Evolutionary conservation across 2,329 filamentous ascomycete species (phyloP), one percentile per base, ranked within the genome.

Genomic region (Trichoderma koningii): DNA sequence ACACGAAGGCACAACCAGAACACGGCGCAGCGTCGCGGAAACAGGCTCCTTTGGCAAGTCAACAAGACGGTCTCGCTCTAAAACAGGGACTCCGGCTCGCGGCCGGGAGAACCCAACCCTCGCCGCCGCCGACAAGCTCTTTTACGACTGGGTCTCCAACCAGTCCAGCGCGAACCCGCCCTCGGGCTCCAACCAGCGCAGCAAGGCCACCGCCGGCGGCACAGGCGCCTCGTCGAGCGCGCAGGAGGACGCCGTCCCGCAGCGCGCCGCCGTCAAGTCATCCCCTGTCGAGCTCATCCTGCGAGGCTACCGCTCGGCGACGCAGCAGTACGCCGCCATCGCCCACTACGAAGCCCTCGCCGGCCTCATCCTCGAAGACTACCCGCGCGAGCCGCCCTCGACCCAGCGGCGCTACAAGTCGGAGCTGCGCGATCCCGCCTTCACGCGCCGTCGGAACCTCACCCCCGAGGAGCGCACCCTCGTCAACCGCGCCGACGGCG

Each of bases 301-400:
- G 17, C 91, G 93, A 70, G 94, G 94, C 34, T 97, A 93, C 77
- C 80, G 82, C 63, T 84, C 83, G 17, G 75, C 81, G 1, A 76
- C 86, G 76, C 80, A 88, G 77, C 83, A 92, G 81, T 97, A 95
- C 84, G 92, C 93, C 30, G 93, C 93, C 41, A 89, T 98, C 71
- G 88, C 90, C 70, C 91, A 92, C 78, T 98, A 90, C 79, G 94
- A 97, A 80, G 86, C 89, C 66, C 87, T 96, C 48, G 94, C 91
- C 7, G 93, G 93, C 28, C 80, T 87, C 68, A 92, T 97, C 74
- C 93, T 93, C 77, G 94, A 98, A 79, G 93, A 97, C 78, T 98
- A 98, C 77, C 87, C 93, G 9, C 88, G 94, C 68, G 88, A 91
- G 68, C 89, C 94, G n/a, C 90, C 91, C 3, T 82, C 87, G 64